These are phyloP conservation scores for Arthrobotrys sphaeroides DNA, from an alignment of 2,329 filamentous ascomycete genomes.

Conservation along the genomic window DNA sequence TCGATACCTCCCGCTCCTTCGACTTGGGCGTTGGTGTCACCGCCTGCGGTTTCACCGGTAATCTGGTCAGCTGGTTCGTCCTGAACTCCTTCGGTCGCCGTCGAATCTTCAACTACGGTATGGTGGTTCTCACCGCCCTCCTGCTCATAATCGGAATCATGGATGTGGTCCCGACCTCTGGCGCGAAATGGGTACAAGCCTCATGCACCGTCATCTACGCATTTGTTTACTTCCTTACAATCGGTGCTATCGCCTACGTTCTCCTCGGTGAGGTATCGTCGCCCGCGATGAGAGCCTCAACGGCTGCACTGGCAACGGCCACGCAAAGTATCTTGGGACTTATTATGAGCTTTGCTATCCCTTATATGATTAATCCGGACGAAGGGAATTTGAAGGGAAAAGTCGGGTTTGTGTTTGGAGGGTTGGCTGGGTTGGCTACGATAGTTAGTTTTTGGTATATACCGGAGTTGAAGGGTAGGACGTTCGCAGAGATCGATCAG, in stretches of 20 bases:
- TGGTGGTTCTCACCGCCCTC: conserved; percentile 59
- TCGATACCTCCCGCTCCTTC: conserved; percentile 55
- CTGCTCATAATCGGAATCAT: conserved; percentile 62
- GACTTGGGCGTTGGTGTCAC: conserved; percentile 60
- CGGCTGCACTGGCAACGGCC: conserved; percentile 64
- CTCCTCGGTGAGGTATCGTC: conserved; percentile 64
- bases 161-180: conserved; percentile 60
- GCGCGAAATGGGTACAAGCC: conserved; percentile 62
- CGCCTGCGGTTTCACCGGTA: conserved; percentile 61
- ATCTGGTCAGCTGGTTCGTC: conserved; percentile 60
- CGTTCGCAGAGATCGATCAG: conserved; percentile 40
- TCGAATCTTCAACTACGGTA: conserved; percentile 55
- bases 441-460: conserved; percentile 63
- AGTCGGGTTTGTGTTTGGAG: conserved; percentile 63
- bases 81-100: conserved; percentile 60
- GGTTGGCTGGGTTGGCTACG: conserved; percentile 60
- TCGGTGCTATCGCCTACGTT: conserved; percentile 64
- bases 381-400: conserved; percentile 43
- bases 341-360: conserved; percentile 60
- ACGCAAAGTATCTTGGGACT: conserved; percentile 63
- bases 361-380: conserved; percentile 56
- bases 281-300: conserved; percentile 64
- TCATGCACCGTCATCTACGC: conserved; percentile 63
- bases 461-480: conserved; percentile 62
- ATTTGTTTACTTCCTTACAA: conserved; percentile 62